Conservation (phyloP, 208 protist genomes). For the Trypanosoma vivax region DNA sequence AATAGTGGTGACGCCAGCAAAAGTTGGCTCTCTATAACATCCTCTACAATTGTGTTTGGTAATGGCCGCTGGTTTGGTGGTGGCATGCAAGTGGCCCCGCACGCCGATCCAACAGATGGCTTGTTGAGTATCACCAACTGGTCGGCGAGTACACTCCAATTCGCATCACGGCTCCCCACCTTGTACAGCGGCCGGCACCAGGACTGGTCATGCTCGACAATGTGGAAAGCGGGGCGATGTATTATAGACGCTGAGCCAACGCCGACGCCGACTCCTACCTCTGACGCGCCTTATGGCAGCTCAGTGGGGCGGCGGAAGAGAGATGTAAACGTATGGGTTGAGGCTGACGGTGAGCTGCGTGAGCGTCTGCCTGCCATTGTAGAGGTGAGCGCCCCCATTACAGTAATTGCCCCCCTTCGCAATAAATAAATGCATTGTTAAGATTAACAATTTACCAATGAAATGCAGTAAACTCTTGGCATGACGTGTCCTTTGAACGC, state of each 20-base stretch:
- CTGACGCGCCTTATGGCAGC: background rate
- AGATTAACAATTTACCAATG: too few relatives aligned
- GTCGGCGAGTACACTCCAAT: conserved; percentile 40
- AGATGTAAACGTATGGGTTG: conserved; percentile 16
- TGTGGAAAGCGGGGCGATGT: conserved; percentile 59
- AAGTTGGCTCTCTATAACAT: conserved; percentile 50
- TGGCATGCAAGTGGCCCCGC: conserved; percentile 65
- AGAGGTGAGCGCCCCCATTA: conserved; percentile 46
- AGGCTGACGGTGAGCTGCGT: conserved; percentile 72
- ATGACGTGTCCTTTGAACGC: too few relatives aligned
- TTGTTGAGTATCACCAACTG: conserved; percentile 71
- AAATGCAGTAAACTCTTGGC: too few relatives aligned
- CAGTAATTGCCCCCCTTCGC: conserved; percentile 30
- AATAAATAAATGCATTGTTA: too few relatives aligned
- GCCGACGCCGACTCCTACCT: background rate
- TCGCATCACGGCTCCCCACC: conserved; percentile 32
- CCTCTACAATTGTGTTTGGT: conserved; percentile 71
- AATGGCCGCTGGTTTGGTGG: conserved; percentile 83
- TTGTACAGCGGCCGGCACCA: conserved; percentile 73
- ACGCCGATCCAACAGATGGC: conserved; percentile 68
- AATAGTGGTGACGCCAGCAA: conserved; percentile 2
- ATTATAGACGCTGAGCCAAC: conserved; percentile 37
- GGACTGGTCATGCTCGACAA: conserved; percentile 52
- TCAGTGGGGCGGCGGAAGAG: background rate
- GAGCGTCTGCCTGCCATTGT: conserved; percentile 66